Conservation (phyloP, 306 rosid genomes). For the Trichosanthes truncata region DNA sequence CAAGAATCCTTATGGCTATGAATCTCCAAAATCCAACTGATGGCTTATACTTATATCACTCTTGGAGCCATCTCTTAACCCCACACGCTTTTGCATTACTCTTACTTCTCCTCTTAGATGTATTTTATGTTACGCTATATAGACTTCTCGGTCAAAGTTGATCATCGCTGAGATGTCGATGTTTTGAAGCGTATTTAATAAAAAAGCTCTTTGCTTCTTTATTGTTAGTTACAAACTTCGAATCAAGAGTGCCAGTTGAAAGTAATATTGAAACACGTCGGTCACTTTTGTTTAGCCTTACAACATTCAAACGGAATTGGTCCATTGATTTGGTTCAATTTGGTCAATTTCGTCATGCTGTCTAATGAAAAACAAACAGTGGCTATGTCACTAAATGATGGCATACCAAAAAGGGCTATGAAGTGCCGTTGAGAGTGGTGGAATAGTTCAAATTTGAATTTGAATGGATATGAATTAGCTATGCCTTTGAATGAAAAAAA, state of each 20-base stretch:
- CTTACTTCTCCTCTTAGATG: not conserved
- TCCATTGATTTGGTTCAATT: not conserved
- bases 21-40: constrained; percentile 26
- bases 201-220: not conserved
- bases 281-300: not conserved
- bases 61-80: constrained; percentile 11
- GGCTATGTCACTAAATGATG: too few species aligned
- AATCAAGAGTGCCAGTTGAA: not conserved
- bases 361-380: too few species aligned
- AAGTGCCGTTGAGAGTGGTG: not conserved
- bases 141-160: not conserved
- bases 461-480: not conserved
- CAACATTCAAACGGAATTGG: not conserved
- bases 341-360: too few species aligned
- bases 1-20: constrained; percentile 91
- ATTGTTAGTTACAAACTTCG: not conserved
- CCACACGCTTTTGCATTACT: not conserved
- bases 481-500: not conserved
- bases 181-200: not conserved
- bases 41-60: not conserved
- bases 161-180: not conserved
- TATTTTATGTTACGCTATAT: not conserved
- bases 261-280: not conserved
- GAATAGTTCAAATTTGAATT: not conserved
- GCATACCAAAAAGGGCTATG: not conserved